phyloP scores from a whole-genome alignment of 2,329 filamentous ascomycete species.

The Fusarium sp. region DNA sequence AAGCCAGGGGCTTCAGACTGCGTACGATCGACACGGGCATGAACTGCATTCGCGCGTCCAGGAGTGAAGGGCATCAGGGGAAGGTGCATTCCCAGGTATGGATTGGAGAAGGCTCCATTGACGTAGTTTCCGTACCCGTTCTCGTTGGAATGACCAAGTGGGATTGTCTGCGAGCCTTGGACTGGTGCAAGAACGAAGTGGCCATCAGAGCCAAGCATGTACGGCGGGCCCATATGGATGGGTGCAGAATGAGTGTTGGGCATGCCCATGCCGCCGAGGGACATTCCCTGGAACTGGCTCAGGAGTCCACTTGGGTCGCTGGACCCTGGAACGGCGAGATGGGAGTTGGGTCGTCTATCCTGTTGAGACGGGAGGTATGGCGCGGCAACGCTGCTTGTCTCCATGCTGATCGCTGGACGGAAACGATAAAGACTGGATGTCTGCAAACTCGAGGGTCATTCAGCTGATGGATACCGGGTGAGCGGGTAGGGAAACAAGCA shows the following conservation, averaged over 20 bases:
- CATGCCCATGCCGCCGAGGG: slow-evolving; percentile 50
- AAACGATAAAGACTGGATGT: slow-evolving; percentile 50
- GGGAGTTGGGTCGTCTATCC: slow-evolving; percentile 44
- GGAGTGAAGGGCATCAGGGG: slow-evolving; percentile 63
- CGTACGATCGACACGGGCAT: slow-evolving; percentile 59
- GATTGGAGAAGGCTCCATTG: slow-evolving; percentile 48
- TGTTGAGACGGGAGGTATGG: slow-evolving; percentile 47
- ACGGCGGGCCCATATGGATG: slow-evolving; percentile 49
- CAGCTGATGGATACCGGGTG: background rate
- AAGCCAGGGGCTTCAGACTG: slow-evolving; percentile 68
- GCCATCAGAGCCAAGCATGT: slow-evolving; percentile 53
- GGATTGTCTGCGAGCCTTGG: slow-evolving; percentile 47
- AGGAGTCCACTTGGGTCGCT: slow-evolving; percentile 47
- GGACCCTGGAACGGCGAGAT: slow-evolving; percentile 44
- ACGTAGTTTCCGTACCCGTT: slow-evolving; percentile 48
- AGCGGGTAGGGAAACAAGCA: background rate
- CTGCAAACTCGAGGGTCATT: slow-evolving; percentile 10
- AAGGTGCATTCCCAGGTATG: slow-evolving; percentile 51
- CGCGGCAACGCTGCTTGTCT: slow-evolving; percentile 45
- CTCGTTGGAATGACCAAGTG: slow-evolving; percentile 49
- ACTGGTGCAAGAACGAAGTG: slow-evolving; percentile 53
- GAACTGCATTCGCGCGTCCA: slow-evolving; percentile 56
- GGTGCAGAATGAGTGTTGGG: slow-evolving; percentile 43
- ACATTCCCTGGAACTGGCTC: slow-evolving; percentile 52
- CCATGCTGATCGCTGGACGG: slow-evolving; percentile 49